These are phyloP conservation scores for Ophiostoma populinum DNA, from an alignment of 2,329 filamentous ascomycete genomes.

Conservation along the genomic window DNA sequence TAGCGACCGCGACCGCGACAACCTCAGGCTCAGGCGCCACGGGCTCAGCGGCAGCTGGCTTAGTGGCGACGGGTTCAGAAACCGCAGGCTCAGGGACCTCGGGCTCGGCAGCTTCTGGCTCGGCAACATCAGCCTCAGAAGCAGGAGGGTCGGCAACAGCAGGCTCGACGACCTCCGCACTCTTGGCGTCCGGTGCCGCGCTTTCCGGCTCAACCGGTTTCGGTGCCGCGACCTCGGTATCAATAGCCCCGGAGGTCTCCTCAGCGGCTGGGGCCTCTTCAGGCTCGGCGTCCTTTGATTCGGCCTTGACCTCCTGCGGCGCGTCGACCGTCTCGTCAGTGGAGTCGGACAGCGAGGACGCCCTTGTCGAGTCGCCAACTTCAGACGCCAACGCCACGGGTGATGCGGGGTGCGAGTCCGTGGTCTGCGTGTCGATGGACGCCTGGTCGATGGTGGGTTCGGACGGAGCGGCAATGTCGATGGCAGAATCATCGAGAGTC, in stretches of 20 bases:
- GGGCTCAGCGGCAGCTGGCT: no score
- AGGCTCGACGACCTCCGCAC: no score
- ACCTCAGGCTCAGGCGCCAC: neutral
- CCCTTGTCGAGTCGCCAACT: constrained; percentile 40
- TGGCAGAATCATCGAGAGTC: no score
- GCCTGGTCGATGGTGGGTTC: constrained; percentile 35
- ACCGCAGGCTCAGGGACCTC: neutral
- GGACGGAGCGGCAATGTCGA: constrained; percentile 11
- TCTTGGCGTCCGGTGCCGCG: no score
- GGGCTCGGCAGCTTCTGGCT: neutral
- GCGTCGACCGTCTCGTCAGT: constrained; percentile 39
- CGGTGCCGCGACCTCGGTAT: neutral
- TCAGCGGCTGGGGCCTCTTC: neutral
- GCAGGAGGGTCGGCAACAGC: no score
- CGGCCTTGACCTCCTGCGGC: constrained; percentile 1
- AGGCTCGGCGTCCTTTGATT: neutral
- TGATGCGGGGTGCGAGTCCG: constrained; percentile 40
- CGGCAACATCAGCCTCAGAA: no score
- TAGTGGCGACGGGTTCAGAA: neutral
- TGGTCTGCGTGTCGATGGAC: constrained; percentile 28
- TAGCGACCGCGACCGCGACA: no score
- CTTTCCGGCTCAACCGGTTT: neutral
- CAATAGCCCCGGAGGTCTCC: neutral
- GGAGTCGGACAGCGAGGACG: constrained; percentile 45
- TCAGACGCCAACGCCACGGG: constrained; percentile 36